These are phyloP conservation scores for Phaeosphaeria sp. DNA, from an alignment of 2,329 filamentous ascomycete genomes.

Conservation along the genomic window DNA sequence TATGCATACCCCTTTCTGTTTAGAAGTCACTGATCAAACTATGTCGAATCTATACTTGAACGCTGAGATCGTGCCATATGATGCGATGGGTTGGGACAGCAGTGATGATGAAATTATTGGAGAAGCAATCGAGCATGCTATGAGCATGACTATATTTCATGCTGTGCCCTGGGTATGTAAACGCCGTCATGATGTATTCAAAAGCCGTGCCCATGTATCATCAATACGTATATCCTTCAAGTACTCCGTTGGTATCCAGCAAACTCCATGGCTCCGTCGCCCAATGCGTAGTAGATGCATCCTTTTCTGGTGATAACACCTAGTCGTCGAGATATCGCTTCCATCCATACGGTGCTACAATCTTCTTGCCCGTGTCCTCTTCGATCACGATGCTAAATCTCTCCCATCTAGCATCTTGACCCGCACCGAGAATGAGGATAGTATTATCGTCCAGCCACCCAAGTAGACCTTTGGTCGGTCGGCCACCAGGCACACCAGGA, in stretches of 20 bases:
- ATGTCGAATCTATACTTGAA: neutral
- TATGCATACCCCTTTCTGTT: conserved; percentile 1
- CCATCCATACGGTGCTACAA: conserved; percentile 77
- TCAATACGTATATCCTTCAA: neutral
- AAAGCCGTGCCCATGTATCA: neutral
- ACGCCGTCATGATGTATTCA: neutral
- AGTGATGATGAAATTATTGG: neutral
- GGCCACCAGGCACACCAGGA: conserved; percentile 59
- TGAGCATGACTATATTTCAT: neutral
- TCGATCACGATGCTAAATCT: conserved; percentile 62
- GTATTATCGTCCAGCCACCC: conserved; percentile 81
- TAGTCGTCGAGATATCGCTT: conserved; percentile 69
- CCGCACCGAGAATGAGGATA: conserved; percentile 78
- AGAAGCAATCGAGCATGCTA: neutral
- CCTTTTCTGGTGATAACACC: neutral
- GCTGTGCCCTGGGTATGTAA: neutral
- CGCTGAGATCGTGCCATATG: neutral
- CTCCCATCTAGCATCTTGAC: conserved; percentile 84
- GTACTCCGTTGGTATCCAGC: neutral
- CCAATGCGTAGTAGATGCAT: neutral
- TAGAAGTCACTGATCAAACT: neutral
- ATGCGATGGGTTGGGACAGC: neutral
- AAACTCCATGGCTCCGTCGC: neutral
- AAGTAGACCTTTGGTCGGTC: conserved; percentile 80
- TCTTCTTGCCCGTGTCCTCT: conserved; percentile 69